Base-by-base conservation (phyloP, 441 rosid species). In the Hura crepitans region DNA sequence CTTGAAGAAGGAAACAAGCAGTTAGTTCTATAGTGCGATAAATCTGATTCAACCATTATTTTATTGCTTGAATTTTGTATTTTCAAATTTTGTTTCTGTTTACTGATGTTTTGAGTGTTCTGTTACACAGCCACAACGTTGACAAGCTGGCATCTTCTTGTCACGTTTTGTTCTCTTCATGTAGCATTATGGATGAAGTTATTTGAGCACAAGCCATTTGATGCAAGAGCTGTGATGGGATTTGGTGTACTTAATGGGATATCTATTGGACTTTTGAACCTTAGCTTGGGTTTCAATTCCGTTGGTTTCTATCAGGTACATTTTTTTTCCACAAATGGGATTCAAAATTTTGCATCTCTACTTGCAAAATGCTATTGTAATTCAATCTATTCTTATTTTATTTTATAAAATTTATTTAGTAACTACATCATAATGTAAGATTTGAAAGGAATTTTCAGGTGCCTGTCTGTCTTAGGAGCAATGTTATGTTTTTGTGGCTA, bases 71-170 rank as follows among this genome's bases (percentile, higher is more conserved):
- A 58, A 25, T 31, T 23, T 4, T 6, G 23, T n/a, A 33, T 37
- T n/a, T 20, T 27, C 2, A 8, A 20, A 25, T 27, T 42, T 66
- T 14, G 3, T 49, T 58, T 55, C 45, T 62, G 54, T 43, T 71
- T 60, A 71, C 31, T 74, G 39, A 25, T 37, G 37, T n/a, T 55
- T 25, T 74, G 75, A 57, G 49, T 66, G 69, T 33, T 50, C 45
- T 51, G 23, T 45, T 7, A 23, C 75, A 70, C 89, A 95, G 99
- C 99, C 61, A 95, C 99, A 63, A 95, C 99, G 57, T 82, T 95
- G 91, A 95, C 99, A 49, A 95, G 99, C 85, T 95, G 98, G 99
- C 99, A 95, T 85, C 99, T 95, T 57, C 77, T 95, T 80, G 99
- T 95, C 69, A 95, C 99, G 0, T 95, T 95, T 86, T 92, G 98